Evolutionary conservation across 1,284 basidiomycete species (phyloP).

Genomic region (Leccinum discolor): DNA sequence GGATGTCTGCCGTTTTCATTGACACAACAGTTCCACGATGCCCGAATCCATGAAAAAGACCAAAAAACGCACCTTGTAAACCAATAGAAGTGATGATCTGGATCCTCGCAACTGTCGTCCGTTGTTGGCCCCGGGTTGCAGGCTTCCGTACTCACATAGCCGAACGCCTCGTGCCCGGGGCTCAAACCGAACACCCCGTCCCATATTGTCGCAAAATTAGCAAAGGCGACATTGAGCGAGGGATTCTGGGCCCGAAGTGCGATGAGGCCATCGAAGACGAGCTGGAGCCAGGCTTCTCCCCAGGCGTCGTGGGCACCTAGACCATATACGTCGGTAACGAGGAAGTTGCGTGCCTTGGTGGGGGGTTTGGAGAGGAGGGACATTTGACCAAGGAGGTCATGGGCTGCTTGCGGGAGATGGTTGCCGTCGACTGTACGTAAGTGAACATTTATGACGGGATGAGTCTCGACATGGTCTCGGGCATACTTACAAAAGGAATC

Average conservation of each 20-base stretch:
- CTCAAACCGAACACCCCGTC: constrained; percentile 40
- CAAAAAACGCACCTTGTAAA: constrained; percentile 40
- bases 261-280: constrained; percentile 38
- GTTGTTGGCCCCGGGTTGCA: constrained; percentile 37
- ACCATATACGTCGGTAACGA: constrained; percentile 50
- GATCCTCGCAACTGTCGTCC: constrained; percentile 39
- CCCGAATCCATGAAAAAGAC: not conserved
- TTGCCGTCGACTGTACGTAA: constrained; percentile 25
- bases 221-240: constrained; percentile 41
- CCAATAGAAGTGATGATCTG: constrained; percentile 53
- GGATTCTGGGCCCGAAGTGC: constrained; percentile 25
- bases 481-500: constrained; percentile 27
- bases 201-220: constrained; percentile 47
- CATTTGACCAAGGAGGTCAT: constrained; percentile 39
- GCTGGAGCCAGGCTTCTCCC: constrained; percentile 45
- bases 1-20: constrained; percentile 35
- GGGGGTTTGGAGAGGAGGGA: constrained; percentile 40
- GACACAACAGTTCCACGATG: not conserved
- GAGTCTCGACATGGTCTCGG: not conserved
- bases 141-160: constrained; percentile 41
- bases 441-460: not conserved
- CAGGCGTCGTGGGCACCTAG: constrained; percentile 36
- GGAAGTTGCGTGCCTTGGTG: constrained; percentile 44
- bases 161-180: constrained; percentile 48
- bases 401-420: constrained; percentile 35